phyloP scores from a whole-genome alignment of 192 early-diverging fungal genomes.

The Backusella sp. region DNA sequence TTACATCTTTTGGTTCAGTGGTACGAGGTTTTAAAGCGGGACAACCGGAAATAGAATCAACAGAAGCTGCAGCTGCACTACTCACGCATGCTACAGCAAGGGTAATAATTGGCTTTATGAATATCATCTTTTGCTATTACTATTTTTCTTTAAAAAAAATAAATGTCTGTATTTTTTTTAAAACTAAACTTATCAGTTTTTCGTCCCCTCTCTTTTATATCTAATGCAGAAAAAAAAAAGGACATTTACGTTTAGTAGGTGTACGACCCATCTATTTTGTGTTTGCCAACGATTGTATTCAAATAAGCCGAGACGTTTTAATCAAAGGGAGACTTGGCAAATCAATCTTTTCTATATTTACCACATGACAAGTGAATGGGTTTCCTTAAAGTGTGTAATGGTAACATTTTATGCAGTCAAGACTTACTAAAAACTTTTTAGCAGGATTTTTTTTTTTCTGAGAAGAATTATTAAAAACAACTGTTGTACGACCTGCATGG shows the following conservation, averaged over 20 bases:
- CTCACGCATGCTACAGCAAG: not conserved
- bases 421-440: not conserved
- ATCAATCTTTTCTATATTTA: not conserved
- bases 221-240: not conserved
- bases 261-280: not conserved
- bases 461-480: not conserved
- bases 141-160: not conserved
- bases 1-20: constrained; percentile 34
- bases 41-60: constrained; percentile 27
- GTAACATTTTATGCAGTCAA: not conserved
- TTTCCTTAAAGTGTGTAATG: not conserved
- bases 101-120: not conserved
- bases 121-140: not conserved
- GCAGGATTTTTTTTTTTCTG: not conserved
- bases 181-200: not conserved
- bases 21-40: constrained; percentile 41
- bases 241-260: not conserved
- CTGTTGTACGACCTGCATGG: not conserved
- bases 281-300: not conserved
- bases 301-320: not conserved
- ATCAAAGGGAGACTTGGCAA: not conserved
- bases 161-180: not conserved
- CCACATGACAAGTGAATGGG: not conserved
- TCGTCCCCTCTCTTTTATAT: not conserved
- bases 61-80: not conserved